Evolutionary conservation across 768 basidiomycete genomes (phyloP).

Genomic region (Tubosaeta sp.): DNA sequence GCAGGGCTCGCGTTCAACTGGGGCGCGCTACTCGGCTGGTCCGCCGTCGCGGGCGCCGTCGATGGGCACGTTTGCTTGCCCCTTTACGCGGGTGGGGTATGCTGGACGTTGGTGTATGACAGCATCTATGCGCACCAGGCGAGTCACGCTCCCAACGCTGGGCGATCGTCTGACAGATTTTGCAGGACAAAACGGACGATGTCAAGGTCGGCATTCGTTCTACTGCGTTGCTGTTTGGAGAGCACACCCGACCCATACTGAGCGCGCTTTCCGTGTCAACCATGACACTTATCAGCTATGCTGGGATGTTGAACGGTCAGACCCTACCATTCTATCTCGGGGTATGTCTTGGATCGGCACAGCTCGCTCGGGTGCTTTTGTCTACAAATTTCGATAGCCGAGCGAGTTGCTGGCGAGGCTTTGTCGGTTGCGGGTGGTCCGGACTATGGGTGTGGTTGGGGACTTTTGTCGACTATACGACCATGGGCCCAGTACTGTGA

Average conservation of each 20-base stretch:
- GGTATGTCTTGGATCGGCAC: conserved; percentile 63
- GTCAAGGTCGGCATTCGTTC: conserved; percentile 84
- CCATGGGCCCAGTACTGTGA: conserved; percentile 15
- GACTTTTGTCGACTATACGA: conserved; percentile 61
- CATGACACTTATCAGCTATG: conserved; percentile 68
- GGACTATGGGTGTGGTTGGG: conserved; percentile 90
- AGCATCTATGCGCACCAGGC: conserved; percentile 98
- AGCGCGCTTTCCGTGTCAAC: conserved; percentile 67
- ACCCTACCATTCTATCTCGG: conserved; percentile 78
- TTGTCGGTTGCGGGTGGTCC: conserved; percentile 81
- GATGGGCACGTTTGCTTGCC: conserved; percentile 83
- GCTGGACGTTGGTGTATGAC: conserved; percentile 96
- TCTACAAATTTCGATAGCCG: conserved; percentile 73
- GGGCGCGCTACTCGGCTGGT: conserved; percentile 96
- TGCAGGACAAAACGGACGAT: conserved; percentile 90
- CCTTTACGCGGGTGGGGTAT: conserved; percentile 83
- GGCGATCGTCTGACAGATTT: neutral
- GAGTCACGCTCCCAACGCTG: neutral
- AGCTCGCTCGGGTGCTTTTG: conserved; percentile 73
- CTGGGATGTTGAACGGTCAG: conserved; percentile 77
- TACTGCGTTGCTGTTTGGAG: conserved; percentile 88
- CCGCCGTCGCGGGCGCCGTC: conserved; percentile 77
- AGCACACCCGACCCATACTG: conserved; percentile 71
- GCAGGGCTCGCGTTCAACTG: conserved; percentile 94
- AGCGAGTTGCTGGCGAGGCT: conserved; percentile 85